Base-by-base conservation (phyloP, 805 yeast species). In the Metschnikowia orientalis region DNA sequence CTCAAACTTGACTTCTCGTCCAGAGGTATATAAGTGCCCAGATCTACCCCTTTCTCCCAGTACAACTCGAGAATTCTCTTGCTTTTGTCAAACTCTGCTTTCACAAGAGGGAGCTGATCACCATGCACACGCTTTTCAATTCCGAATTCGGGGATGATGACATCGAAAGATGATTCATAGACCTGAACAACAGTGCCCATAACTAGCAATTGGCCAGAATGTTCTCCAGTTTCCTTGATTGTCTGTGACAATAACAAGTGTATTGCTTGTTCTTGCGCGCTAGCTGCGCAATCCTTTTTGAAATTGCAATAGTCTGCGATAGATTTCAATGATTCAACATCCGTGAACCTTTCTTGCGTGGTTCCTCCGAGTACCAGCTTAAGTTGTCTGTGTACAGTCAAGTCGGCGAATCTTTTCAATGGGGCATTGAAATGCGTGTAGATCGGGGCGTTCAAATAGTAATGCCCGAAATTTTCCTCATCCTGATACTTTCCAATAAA, bases 61-160 rank as follows among this genome's bases (percentile, higher is more conserved):
- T 75, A 87, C 30, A 90, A 65, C 54, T 90, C 96, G 50, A 90
- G 68, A 7, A 77, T 61, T 27, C 86, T 71, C 24, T 72, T 63
- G 11, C 54, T 50, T 53, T 81, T 83, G 56, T 85, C 89, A 56
- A 83, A 92, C 57, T 92, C 97, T 4, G 97, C 97, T 57, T 88
- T 89, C 15, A 76, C 76, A 42, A 90, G 67, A 8, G 97, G 97
- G 35, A 92, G 67, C 60, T 92, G 97, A 60, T 92, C 98, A 17
- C 97, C 97, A 53, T 92, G 98, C 14, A 89, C 96, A 51, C 97
- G 73, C 59, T 89, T 89, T 55, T 89, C 97, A 48, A 89, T 83
- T 26, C 97, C 97, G 62, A 88, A 82, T 45, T 87, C 95, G 2
- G 96, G 95, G 41, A 89, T 69, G 45, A 83, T 76, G 3, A 89